These are phyloP conservation scores for Cochliopodium minus DNA, from an alignment of 208 protist genomes.

Conservation along the genomic window DNA sequence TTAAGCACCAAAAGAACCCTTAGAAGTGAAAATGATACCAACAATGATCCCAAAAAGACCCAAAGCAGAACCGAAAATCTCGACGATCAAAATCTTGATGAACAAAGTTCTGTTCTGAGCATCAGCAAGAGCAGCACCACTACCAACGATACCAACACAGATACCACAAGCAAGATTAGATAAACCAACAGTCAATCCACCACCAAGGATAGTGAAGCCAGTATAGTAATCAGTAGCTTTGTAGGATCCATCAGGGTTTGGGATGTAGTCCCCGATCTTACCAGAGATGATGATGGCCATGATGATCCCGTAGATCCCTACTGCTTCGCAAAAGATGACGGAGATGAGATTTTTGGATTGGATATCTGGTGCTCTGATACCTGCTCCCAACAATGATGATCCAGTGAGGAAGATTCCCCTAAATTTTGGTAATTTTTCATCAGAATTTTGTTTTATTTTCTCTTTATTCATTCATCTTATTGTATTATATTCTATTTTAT, in stretches of 20 bases:
- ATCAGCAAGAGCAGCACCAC: conserved; percentile 79
- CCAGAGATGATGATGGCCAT: conserved; percentile 77
- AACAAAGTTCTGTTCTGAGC: conserved; percentile 75
- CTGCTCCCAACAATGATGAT: conserved; percentile 12
- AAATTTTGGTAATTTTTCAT: too few species aligned
- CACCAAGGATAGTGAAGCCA: conserved; percentile 74
- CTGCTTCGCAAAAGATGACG: conserved; percentile 96
- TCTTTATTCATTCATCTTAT: too few species aligned
- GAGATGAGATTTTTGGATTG: conserved; percentile 72
- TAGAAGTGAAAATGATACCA: conserved; percentile 74
- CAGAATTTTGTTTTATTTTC: too few species aligned
- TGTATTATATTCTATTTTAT: too few species aligned
- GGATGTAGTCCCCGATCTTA: neutral
- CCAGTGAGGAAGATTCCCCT: conserved; percentile 19
- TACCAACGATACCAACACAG: conserved; percentile 81
- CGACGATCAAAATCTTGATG: conserved; percentile 88
- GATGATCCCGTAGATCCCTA: conserved; percentile 96
- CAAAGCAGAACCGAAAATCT: conserved; percentile 88
- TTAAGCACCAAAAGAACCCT: conserved; percentile 31
- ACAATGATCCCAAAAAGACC: conserved; percentile 93
- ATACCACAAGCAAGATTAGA: conserved; percentile 82
- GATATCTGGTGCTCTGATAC: conserved; percentile 20
- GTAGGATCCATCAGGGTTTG: neutral
- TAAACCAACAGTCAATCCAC: conserved; percentile 74
- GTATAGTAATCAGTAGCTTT: neutral